These are phyloP conservation scores for Protomyces lactucae-debilis DNA, from an alignment of 1,139 yeast species.

Conservation along the genomic window DNA sequence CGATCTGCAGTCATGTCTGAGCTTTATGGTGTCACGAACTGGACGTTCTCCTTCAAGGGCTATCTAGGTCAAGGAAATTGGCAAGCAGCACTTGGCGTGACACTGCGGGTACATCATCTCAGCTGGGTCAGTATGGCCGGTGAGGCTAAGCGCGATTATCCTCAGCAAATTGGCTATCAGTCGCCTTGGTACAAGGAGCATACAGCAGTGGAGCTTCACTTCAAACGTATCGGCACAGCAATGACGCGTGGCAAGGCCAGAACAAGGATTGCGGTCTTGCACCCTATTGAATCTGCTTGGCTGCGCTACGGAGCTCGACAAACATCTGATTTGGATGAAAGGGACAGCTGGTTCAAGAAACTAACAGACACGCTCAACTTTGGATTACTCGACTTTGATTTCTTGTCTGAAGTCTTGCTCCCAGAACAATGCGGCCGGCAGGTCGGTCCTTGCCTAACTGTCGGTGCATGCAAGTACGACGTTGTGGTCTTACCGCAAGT, in stretches of 20 bases:
- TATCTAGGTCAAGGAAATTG: constrained; percentile 23
- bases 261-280: constrained; percentile 14
- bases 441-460: background rate
- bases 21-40: constrained; percentile 18
- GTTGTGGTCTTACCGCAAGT: constrained; percentile 16
- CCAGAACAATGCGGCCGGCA: background rate
- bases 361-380: constrained; percentile 13
- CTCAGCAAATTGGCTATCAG: constrained; percentile 22
- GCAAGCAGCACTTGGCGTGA: constrained; percentile 25
- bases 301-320: constrained; percentile 4
- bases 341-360: constrained; percentile 15
- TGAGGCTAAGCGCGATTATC: constrained; percentile 25
- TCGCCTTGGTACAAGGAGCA: constrained; percentile 18
- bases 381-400: constrained; percentile 17
- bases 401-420: constrained; percentile 9
- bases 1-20: constrained; percentile 18
- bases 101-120: constrained; percentile 14
- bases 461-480: constrained; percentile 10
- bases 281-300: constrained; percentile 21
- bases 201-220: constrained; percentile 11
- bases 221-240: constrained; percentile 11
- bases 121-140: constrained; percentile 26
- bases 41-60: constrained; percentile 16
- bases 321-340: constrained; percentile 1
- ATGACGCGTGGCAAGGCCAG: constrained; percentile 17